These are phyloP conservation scores for Plantago major DNA, from an alignment of 257 asterid genomes.

Conservation along the genomic window DNA sequence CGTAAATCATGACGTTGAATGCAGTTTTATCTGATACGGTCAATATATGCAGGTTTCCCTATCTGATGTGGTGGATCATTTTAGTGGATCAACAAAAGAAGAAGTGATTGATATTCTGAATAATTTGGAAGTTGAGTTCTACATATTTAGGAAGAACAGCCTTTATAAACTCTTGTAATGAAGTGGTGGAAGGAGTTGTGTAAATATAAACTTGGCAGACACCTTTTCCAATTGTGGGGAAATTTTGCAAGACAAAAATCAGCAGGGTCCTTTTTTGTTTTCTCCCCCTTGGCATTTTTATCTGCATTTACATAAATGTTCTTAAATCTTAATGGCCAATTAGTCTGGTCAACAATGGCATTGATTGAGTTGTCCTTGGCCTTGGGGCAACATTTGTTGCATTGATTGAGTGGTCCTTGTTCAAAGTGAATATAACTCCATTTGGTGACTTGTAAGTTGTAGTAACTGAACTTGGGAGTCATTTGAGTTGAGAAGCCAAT, in stretches of 20 bases:
- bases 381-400: too few relatives aligned
- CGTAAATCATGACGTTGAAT: not conserved
- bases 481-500: too few relatives aligned
- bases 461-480: too few relatives aligned
- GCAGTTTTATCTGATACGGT: slow-evolving; percentile 8
- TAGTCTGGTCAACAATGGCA: too few relatives aligned
- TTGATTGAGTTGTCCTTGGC: too few relatives aligned
- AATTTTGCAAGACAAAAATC: not conserved
- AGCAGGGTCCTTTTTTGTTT: not conserved
- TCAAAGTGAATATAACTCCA: too few relatives aligned
- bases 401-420: too few relatives aligned
- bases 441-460: too few relatives aligned
- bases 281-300: too few relatives aligned
- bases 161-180: slow-evolving; percentile 54
- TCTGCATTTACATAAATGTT: too few relatives aligned
- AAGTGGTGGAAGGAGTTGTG: slow-evolving; percentile 16
- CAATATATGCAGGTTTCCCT: slow-evolving; percentile 49
- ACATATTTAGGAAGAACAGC: slow-evolving; percentile 56
- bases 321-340: too few relatives aligned
- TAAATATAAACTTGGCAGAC: slow-evolving; percentile 8
- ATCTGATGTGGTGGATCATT: slow-evolving; percentile 56
- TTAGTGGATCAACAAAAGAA: slow-evolving; percentile 57
- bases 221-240: slow-evolving; percentile 6
- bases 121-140: slow-evolving; percentile 66
- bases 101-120: slow-evolving; percentile 42